These are phyloP conservation scores for Phytophthora pistaciae DNA, from an alignment of 352 stramenopile genomes.

Conservation along the genomic window DNA sequence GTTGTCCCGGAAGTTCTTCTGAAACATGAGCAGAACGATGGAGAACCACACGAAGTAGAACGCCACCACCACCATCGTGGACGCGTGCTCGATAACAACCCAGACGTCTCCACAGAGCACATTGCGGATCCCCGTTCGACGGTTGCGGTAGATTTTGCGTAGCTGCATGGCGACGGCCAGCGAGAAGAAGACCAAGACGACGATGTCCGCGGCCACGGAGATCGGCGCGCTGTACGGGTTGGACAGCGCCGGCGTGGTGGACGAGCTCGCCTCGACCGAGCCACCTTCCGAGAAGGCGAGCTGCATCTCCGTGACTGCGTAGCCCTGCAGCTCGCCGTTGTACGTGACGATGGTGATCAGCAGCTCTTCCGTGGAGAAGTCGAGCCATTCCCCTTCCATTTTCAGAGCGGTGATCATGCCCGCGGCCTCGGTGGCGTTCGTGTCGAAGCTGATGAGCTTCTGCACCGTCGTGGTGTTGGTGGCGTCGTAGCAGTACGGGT, in stretches of 20 bases:
- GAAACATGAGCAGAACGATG: slow-evolving; percentile 52
- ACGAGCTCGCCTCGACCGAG: slow-evolving; percentile 37
- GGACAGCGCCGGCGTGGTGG: slow-evolving; percentile 41
- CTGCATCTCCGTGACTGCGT: slow-evolving; percentile 49
- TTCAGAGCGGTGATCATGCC: slow-evolving; percentile 39
- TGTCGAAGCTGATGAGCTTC: slow-evolving; percentile 55
- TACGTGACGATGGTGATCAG: slow-evolving; percentile 58
- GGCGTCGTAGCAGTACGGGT: slow-evolving; percentile 54
- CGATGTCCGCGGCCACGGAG: slow-evolving; percentile 38
- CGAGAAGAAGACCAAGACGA: slow-evolving; percentile 48
- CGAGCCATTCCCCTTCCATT: slow-evolving; percentile 43
- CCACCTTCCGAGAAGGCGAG: slow-evolving; percentile 48
- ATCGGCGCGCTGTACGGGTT: slow-evolving; percentile 42
- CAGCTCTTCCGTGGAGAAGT: slow-evolving; percentile 49
- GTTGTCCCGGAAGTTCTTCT: slow-evolving; percentile 31
- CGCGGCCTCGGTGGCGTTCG: slow-evolving; percentile 39
- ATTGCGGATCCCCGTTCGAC: slow-evolving; percentile 8
- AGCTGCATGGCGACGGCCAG: slow-evolving; percentile 24
- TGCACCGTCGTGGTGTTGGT: slow-evolving; percentile 28
- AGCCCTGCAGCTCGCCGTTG: slow-evolving; percentile 61
- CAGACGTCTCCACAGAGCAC: slow-evolving; percentile 50
- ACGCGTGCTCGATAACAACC: slow-evolving; percentile 29
- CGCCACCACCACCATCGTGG: slow-evolving; percentile 11
- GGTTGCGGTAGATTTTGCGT: slow-evolving; percentile 27
- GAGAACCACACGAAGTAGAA: slow-evolving; percentile 60